phyloP scores from a whole-genome alignment of 371 early-diverging fungal species.

The Mortierella sp. region DNA sequence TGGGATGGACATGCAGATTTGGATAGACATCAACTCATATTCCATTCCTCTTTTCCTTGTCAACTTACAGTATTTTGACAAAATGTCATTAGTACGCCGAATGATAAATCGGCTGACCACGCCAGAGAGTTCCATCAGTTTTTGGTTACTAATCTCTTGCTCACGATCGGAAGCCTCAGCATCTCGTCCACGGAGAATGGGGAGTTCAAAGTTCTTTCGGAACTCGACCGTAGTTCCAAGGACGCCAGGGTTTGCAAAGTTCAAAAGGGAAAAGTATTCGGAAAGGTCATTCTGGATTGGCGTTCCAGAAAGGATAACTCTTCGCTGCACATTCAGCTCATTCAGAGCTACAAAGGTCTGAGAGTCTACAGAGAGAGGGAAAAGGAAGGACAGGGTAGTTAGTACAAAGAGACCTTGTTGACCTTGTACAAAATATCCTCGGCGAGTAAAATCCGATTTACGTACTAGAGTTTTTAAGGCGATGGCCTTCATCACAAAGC shows the following conservation, averaged over 20 bases:
- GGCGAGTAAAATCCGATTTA: neutral
- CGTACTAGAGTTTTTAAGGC: constrained; percentile 89
- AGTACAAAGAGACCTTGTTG: neutral
- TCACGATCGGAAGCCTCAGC: constrained; percentile 89
- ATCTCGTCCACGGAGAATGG: constrained; percentile 95
- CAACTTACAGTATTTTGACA: constrained; percentile 91
- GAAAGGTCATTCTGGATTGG: constrained; percentile 98
- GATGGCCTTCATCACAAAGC: constrained; percentile 98
- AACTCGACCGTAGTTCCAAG: constrained; percentile 94
- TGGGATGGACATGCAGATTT: neutral
- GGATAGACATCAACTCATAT: neutral
- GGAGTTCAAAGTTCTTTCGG: constrained; percentile 89
- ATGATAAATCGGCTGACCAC: constrained; percentile 95
- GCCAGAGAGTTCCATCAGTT: constrained; percentile 83
- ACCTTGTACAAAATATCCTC: neutral
- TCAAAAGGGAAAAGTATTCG: constrained; percentile 94
- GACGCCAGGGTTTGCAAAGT: constrained; percentile 95
- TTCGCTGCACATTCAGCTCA: constrained; percentile 81
- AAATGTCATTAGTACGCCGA: constrained; percentile 93
- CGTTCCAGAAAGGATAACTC: constrained; percentile 97
- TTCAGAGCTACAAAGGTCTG: constrained; percentile 90
- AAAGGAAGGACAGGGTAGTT: neutral
- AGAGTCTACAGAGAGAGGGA: constrained; percentile 63
- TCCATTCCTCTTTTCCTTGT: neutral
- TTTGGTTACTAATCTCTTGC: constrained; percentile 83